These are phyloP conservation scores for Protea cynaroides DNA, from an alignment of 164 flowering plant species.

Conservation along the genomic window DNA sequence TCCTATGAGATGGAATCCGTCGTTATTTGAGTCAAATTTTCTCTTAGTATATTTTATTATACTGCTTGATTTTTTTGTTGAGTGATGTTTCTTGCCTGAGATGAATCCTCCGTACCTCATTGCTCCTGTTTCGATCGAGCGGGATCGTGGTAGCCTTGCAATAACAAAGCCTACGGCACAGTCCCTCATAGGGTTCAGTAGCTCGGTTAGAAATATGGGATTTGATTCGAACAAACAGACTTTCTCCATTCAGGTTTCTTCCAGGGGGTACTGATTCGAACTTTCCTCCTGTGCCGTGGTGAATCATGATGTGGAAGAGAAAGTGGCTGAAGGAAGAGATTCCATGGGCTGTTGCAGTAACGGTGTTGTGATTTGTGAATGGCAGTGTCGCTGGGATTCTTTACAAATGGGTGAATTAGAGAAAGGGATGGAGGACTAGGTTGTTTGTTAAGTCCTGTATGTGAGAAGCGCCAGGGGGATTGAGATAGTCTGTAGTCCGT, in stretches of 20 bases:
- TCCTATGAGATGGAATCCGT: constrained; percentile 6
- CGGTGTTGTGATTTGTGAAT: constrained; percentile 26
- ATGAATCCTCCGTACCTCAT: constrained; percentile 99
- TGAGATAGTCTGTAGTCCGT: no score
- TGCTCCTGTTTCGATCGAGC: constrained; percentile 92
- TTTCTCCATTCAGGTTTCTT: constrained; percentile 43
- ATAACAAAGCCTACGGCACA: constrained; percentile 35
- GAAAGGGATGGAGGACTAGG: constrained; percentile 80
- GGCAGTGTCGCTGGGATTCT: constrained; percentile 62
- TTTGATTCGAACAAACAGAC: constrained; percentile 35
- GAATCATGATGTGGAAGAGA: constrained; percentile 22
- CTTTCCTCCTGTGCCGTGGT: constrained; percentile 6
- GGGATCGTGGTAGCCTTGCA: constrained; percentile 48
- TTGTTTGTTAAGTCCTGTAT: no score
- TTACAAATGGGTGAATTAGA: constrained; percentile 95
- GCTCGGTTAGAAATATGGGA: constrained; percentile 19
- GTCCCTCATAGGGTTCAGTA: constrained; percentile 34
- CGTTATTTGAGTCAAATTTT: neutral
- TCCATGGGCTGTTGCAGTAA: constrained; percentile 22
- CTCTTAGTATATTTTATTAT: neutral
- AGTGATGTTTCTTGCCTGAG: constrained; percentile 8
- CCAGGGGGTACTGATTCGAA: constrained; percentile 28
- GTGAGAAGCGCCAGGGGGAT: no score
- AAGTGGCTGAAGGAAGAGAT: constrained; percentile 24
- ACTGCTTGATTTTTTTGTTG: constrained; percentile 9